Evolutionary conservation across 257 asterid genomes (phyloP), one percentile per base, ranked within the genome.

Genomic region (Ocimum tenuiflorum): DNA sequence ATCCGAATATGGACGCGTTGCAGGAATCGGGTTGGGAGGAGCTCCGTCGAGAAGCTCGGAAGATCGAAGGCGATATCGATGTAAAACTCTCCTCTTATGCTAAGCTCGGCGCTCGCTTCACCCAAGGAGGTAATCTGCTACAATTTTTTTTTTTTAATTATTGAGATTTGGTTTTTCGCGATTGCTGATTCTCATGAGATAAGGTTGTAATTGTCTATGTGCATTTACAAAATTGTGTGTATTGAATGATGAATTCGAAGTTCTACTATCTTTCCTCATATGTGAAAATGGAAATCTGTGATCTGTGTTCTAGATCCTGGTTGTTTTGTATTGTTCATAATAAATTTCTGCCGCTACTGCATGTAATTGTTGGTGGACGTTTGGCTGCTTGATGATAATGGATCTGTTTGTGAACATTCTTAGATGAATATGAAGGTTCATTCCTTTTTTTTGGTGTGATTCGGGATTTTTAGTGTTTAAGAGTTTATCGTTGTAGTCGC

Each of bases 1-100:
- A 75, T 82, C 85, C 74, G 68, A 65, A 24, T 35, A 82, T 83
- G 88, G 96, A 82, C 31, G 75, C 60, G 73, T 50, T 82, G 82
- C 89, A 88, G 86, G 97, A 89, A 70, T 81, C 88, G 57, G 98
- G 95, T 9, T 92, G 97, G 98, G 95, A 89, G 75, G 97, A 89
- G 79, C 88, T 92, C 78, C 88, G 96, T 33, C 83, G 77, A 75
- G 97, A 85, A 56, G 98, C 96, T 49, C 84, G 96, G 58, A 89
- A 86, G 72, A 73, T 86, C 70, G 97, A 92, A 78, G 86, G 96
- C 46, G 94, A 92, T 86, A 88, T 92, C 79, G 99, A 92, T 71
- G 90, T 87, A 42, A 89, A 92, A 81, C 94, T 92, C 67, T 92
- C 96, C 46, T 85, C 90, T 29, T 92, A 86, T 53, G 97, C 96